Evolutionary conservation across 1,284 basidiomycete genomes (phyloP), one percentile per base, ranked within the genome.

Genomic region (Austroboletus niveus): DNA sequence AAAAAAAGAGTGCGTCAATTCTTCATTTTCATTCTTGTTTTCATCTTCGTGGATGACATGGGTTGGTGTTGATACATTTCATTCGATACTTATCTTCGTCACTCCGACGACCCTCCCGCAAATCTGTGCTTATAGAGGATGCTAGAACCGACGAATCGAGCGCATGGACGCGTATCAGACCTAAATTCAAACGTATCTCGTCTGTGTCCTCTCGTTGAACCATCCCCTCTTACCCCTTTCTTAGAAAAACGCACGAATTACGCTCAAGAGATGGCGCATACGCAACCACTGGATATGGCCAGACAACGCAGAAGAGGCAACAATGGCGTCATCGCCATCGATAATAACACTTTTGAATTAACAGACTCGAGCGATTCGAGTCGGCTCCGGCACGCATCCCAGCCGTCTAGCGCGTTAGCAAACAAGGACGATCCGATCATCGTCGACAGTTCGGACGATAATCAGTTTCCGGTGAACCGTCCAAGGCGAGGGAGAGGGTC

Each of bases 371-470:
- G 58, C 30, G 61, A 55, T 14, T 45, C 53, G 17, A 8, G 38
- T 15, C 38, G 34, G 11, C 34, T n/a, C 12, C 43, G 14, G 29
- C 54, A 42, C 7, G 45, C 42, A 1, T 47, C 52, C 39, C 60
- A 45, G 9, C 17, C 48, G 29, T 45, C 47, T 0, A 41, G 15
- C 12, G 1, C 3, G 17, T 35, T 3, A 6, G 41, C 38, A 5
- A 55, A 14, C 44, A 35, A 32, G 17, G 49, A 58, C 8, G 55
- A 66, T 38, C 52, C 60, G 15, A 69, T 66, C 49, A 64, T 66
- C 14, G 45, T 42, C 3, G 66, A 63, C 32, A 29, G 48, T 47
- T 69, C 66, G 5, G 68, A 64, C 5, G 55, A 57, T 17, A 54
- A 51, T 8, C 44, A 1, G 1, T 0, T 27, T 1, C 10, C 2